Percentiles rank a stretch among this genome's conserved stretches.
These are phyloP conservation scores for Helichrysum umbraculigerum DNA, from an alignment of 129 eudicot genomes.

Conservation along the genomic window DNA sequence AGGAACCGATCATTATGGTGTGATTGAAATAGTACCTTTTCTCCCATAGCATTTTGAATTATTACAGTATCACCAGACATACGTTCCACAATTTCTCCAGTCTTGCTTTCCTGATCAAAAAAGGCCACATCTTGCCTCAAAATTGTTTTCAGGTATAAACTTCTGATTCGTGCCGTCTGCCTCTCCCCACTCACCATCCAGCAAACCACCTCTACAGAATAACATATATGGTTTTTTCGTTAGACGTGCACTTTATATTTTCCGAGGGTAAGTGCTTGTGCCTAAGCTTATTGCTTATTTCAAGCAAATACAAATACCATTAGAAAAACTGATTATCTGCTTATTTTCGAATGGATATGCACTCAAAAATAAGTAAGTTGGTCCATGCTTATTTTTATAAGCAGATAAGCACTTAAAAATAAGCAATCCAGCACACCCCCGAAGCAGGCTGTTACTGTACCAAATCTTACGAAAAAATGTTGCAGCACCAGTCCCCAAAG, in stretches of 20 bases:
- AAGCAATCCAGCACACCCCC: neutral
- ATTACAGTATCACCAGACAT: constrained; percentile 84
- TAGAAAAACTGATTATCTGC: neutral
- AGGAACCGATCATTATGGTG: neutral
- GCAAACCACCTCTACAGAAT: constrained; percentile 61
- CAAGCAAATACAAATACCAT: neutral
- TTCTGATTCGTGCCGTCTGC: constrained; percentile 74
- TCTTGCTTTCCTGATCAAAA: constrained; percentile 66
- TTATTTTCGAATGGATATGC: too few relatives aligned
- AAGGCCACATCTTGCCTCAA: constrained; percentile 74
- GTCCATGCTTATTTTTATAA: neutral
- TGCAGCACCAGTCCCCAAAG: constrained; percentile 59
- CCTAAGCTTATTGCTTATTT: too few relatives aligned
- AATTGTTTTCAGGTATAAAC: constrained; percentile 60
- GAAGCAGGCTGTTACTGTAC: neutral
- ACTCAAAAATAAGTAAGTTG: neutral
- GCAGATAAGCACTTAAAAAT: neutral
- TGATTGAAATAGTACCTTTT: constrained; percentile 53
- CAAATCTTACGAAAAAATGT: constrained; percentile 61
- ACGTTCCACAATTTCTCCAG: constrained; percentile 75
- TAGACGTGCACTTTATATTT: neutral
- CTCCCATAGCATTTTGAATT: constrained; percentile 89
- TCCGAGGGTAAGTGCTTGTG: neutral
- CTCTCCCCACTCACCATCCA: constrained; percentile 93
- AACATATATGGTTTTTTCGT: neutral